Base-by-base conservation (phyloP, 1,284 basidiomycete species). In the Puccinia triticina region DNA sequence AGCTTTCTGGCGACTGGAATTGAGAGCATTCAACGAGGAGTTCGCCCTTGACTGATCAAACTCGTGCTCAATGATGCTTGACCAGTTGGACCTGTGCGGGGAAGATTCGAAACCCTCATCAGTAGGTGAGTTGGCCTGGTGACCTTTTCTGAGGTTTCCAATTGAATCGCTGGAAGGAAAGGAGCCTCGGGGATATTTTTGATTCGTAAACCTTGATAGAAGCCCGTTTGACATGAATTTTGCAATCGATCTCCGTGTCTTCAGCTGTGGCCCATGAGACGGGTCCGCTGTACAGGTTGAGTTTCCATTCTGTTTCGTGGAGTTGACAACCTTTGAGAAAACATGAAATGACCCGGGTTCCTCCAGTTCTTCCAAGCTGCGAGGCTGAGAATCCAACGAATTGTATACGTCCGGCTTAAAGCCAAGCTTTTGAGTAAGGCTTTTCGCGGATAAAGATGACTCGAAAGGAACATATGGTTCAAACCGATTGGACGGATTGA, bases 81-180 rank as follows among this genome's bases (percentile, higher is more conserved):
- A 23, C 72, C 53, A 57, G 23, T 40, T 34, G 0, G 72, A 74
- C 18, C 14, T 57, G 18, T 74, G 29, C 23, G 34, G 29, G 11
- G 72, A 74, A 50, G 72, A 57, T 40, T 57, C 50, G 4, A 57
- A 74, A 40, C 48, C 53, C 26, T 57, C 72, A 37, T 53, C 48
- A 57, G 34, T 55, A 57, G 46, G 48, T 14, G 37, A 40, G 37
- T 8, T 71, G 7, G 32, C 12, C 26, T 66, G 64, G 18, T 43
- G 29, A 53, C n/a, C 48, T n/a, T 40, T 73, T 18, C 26, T 34
- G 57, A 32, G 18, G 34, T 57, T 37, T 3, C 72, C 50, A 23
- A 37, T 7, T 2, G 12, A 48, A 21, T 50, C 48, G 26, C 32
- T 23, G 11, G 18, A 3, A 40, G 21, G 10, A 57, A 74, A 21